A percentile compares a stretch with the other conserved stretches of the same genome.
These are phyloP conservation scores for Hypsizygus ulmarius DNA, from an alignment of 1,284 basidiomycete species.

Conservation along the genomic window DNA sequence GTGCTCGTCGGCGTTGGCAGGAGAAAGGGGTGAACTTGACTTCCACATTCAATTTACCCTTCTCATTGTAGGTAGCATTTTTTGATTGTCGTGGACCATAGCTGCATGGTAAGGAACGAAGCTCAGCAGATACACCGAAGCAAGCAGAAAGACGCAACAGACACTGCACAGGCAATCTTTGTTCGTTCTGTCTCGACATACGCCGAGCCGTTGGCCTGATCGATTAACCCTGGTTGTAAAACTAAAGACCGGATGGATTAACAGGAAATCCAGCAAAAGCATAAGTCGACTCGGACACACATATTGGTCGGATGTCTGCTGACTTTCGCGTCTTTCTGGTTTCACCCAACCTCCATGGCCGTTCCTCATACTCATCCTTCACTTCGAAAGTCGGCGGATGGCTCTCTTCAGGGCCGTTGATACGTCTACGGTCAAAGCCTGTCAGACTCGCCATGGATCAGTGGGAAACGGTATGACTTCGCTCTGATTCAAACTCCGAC, in stretches of 20 bases:
- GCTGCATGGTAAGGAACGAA: conserved; percentile 39
- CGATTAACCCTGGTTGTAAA: conserved; percentile 85
- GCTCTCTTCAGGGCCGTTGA: conserved; percentile 87
- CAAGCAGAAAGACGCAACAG: conserved; percentile 18
- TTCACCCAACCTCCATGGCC: conserved; percentile 30
- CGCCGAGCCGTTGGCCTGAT: conserved; percentile 91
- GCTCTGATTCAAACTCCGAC: conserved; percentile 28
- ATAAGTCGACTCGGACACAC: conserved; percentile 39
- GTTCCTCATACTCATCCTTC: conserved; percentile 31
- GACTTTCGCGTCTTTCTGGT: conserved; percentile 51
- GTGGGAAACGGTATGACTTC: too few species aligned
- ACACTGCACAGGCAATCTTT: conserved; percentile 96
- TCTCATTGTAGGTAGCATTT: conserved; percentile 76
- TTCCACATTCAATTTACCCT: conserved; percentile 89
- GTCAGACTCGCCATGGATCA: conserved; percentile 44
- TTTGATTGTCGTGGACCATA: conserved; percentile 93
- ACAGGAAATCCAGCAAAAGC: conserved; percentile 1
- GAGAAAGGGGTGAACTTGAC: conserved; percentile 97
- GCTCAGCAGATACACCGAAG: conserved; percentile 9
- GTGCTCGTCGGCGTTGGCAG: conserved; percentile 70
- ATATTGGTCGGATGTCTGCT: conserved; percentile 78
- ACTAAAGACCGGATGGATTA: conserved; percentile 48
- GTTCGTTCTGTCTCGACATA: conserved; percentile 90
- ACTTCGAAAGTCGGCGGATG: conserved; percentile 60
- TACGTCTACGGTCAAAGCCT: conserved; percentile 79